Conservation (phyloP, 2,329 filamentous ascomycete genomes). For the Paracoccidioides brasiliensis region DNA sequence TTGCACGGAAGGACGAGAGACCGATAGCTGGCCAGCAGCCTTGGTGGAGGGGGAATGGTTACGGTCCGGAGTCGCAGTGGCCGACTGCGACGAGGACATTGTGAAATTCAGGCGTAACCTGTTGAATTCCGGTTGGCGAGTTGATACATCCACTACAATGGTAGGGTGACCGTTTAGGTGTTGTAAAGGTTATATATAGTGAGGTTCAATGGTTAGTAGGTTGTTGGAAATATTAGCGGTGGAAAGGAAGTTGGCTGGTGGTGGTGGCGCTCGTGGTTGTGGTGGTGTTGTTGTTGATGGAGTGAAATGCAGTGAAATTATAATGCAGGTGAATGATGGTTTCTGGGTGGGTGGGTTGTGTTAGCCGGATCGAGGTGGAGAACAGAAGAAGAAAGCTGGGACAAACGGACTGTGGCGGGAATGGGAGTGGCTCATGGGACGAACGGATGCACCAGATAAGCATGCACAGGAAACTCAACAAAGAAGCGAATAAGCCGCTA, state of each 20-base stretch:
- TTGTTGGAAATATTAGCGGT: constrained; percentile 1
- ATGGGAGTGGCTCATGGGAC: constrained; percentile 8
- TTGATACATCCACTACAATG: constrained; percentile 11
- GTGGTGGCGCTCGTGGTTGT: not conserved
- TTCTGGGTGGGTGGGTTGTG: constrained; percentile 9
- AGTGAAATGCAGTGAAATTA: not conserved
- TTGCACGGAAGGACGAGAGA: constrained; percentile 5
- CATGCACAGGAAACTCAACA: too few species aligned
- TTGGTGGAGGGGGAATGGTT: constrained; percentile 13
- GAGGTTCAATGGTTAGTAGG: constrained; percentile 15
- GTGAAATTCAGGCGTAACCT: constrained; percentile 16
- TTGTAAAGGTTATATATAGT: not conserved
- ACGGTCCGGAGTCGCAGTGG: constrained; percentile 18
- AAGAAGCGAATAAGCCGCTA: not conserved
- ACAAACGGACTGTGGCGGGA: constrained; percentile 17
- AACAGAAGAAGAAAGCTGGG: constrained; percentile 11
- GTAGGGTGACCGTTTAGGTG: not conserved
- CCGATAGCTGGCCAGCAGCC: constrained; percentile 7
- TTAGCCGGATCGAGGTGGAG: constrained; percentile 14
- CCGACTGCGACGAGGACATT: constrained; percentile 21
- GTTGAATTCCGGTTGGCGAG: constrained; percentile 4
- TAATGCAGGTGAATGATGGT: too few species aligned
- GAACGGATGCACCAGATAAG: not conserved
- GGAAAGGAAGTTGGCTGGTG: not conserved
- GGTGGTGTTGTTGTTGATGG: not conserved